phyloP scores from a whole-genome alignment of 2,329 filamentous ascomycete genomes.

The Aspergillus costaricaensis region DNA sequence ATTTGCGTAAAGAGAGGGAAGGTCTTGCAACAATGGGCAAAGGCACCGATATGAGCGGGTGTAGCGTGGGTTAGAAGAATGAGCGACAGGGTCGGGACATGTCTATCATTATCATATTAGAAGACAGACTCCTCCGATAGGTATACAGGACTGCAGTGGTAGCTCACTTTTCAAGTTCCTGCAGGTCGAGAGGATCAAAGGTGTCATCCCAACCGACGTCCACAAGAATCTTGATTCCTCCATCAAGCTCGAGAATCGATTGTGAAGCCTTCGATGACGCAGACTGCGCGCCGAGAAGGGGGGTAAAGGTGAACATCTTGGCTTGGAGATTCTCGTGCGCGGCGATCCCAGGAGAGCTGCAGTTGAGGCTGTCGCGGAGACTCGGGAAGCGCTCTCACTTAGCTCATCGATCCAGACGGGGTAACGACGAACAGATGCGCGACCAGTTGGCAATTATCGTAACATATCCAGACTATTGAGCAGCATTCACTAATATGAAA shows the following conservation, averaged over 20 bases:
- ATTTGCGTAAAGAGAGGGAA: slow-evolving; percentile 89
- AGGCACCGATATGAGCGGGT: slow-evolving; percentile 85
- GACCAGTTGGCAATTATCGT: background rate
- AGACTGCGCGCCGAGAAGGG: slow-evolving; percentile 87
- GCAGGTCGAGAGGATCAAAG: slow-evolving; percentile 79
- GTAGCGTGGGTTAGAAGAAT: slow-evolving; percentile 95
- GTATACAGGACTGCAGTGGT: background rate
- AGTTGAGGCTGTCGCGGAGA: slow-evolving; percentile 1
- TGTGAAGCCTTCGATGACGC: slow-evolving; percentile 78
- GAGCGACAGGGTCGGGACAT: slow-evolving; percentile 87
- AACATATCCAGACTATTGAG: background rate
- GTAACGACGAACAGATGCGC: background rate
- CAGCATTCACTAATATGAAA: background rate
- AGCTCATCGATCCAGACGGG: background rate
- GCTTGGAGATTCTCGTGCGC: background rate
- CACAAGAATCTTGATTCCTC: slow-evolving; percentile 90
- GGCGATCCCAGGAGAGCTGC: background rate
- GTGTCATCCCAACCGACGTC: slow-evolving; percentile 95
- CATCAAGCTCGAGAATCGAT: slow-evolving; percentile 94
- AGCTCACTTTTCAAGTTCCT: slow-evolving; percentile 82
- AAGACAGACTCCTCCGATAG: background rate
- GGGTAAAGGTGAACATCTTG: slow-evolving; percentile 92
- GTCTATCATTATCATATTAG: slow-evolving; percentile 52
- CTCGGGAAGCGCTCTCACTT: background rate
- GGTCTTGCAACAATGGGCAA: slow-evolving; percentile 95